Base-by-base conservation (phyloP, 495 filamentous ascomycete species). In the Tuber aestivum region DNA sequence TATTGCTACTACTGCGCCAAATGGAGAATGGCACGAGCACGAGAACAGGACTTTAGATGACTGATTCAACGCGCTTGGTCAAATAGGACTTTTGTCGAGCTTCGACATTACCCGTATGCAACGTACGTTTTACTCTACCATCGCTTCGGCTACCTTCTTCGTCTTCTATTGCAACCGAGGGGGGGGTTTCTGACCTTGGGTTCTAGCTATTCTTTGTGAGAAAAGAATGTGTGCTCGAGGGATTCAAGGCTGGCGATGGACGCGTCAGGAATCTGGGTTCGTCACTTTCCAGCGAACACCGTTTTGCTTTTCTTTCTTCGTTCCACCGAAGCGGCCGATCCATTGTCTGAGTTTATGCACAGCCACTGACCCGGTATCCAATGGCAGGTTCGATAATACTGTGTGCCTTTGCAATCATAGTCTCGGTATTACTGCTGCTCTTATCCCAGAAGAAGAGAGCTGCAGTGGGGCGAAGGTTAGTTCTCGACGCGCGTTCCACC, bases 61-160 rank as follows among this genome's bases (percentile, higher is more conserved):
- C 56, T 65, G 56, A 65, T 65, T 65, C 56, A 65, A 40, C 70
- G 70, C 37, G 70, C 70, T 71, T 41, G 73, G 77, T 78, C 45
- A 71, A 77, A 84, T 81, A 97, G 92, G 86, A 95, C 86, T 97
- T 99, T 84, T 99, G 95, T 90, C 92, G 92, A 81, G 93, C 97
- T 86, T 94, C 94, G 78, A 97, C 95, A 77, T 87, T 99, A 82
- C 95, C 95, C 78, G 89, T 97, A 79, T 97, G 94, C 89, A 97
- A 97, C 89, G 95, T 98, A 89, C 77, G 95, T 90, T 74, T 77
- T 68, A 61, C 74, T 50, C 45, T 74, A 71, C 76, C 73, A 50
- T 69, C 79, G 18, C 37, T 32, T 35, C 38, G 27, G 41, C 37
- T 40, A 38, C n/a, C 14, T 42, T 44, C 41, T 73, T 70, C 61